Conservation (phyloP, 164 flowering plant genomes). For the Umbellularia californica region DNA sequence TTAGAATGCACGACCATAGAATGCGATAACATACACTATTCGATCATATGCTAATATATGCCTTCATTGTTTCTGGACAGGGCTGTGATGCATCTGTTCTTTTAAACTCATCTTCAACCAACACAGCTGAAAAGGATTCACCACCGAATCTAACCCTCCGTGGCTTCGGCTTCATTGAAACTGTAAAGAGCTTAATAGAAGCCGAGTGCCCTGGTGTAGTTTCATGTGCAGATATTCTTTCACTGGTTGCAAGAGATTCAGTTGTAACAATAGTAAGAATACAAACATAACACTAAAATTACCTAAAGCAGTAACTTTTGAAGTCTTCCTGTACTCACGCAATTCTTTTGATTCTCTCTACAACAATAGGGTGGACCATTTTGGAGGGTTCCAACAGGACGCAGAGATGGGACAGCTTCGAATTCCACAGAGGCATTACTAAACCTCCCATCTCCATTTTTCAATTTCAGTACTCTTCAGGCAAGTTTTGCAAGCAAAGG, state of each 20-base stretch:
- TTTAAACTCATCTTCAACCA: slow-evolving; percentile 47
- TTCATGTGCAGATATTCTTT: slow-evolving; percentile 79
- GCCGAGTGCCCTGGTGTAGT: slow-evolving; percentile 70
- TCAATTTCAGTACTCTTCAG: slow-evolving; percentile 51
- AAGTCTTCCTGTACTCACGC: too few relatives aligned
- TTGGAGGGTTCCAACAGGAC: slow-evolving; percentile 81
- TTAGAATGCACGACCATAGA: too few relatives aligned
- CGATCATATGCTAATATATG: too few relatives aligned
- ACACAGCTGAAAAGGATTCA: slow-evolving; percentile 57
- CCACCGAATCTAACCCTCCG: slow-evolving; percentile 54
- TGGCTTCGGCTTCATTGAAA: slow-evolving; percentile 72
- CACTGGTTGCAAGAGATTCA: slow-evolving; percentile 70
- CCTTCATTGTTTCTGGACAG: slow-evolving; percentile 25
- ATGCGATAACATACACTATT: too few relatives aligned
- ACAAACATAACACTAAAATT: background rate
- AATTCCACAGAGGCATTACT: slow-evolving; percentile 39
- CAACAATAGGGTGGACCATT: slow-evolving; percentile 36
- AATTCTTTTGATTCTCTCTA: background rate
- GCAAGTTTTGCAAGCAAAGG: slow-evolving; percentile 47
- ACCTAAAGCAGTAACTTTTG: background rate
- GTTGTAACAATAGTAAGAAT: slow-evolving; percentile 12
- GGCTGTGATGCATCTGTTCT: slow-evolving; percentile 92
- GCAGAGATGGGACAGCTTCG: slow-evolving; percentile 74
- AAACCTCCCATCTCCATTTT: slow-evolving; percentile 57
- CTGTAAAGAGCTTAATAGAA: slow-evolving; percentile 59